These are phyloP conservation scores for Cucumis cinereus DNA, from an alignment of 306 rosid species.

Conservation along the genomic window DNA sequence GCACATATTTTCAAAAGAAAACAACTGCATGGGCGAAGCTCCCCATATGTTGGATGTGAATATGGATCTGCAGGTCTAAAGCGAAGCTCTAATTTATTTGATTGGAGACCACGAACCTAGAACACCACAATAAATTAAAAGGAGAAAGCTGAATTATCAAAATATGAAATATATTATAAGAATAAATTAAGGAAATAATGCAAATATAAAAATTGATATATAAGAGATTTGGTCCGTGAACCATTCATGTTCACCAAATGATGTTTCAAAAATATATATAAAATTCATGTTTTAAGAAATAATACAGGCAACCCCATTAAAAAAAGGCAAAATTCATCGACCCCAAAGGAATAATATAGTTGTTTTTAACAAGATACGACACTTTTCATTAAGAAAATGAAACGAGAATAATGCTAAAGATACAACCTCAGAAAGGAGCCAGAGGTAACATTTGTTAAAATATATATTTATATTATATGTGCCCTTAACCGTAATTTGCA, in stretches of 20 bases:
- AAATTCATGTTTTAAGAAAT: neutral
- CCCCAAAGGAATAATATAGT: neutral
- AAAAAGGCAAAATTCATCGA: neutral
- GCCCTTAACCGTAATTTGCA: too few relatives aligned
- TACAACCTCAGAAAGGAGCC: too few relatives aligned
- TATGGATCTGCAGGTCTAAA: conserved; percentile 80
- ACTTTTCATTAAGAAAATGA: too few relatives aligned
- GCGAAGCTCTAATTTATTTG: conserved; percentile 61
- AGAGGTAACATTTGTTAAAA: too few relatives aligned
- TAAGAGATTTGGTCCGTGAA: neutral
- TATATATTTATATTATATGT: too few relatives aligned
- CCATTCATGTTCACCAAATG: neutral
- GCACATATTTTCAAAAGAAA: conserved; percentile 51
- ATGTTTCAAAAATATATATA: neutral
- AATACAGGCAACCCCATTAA: neutral
- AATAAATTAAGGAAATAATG: neutral
- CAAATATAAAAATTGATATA: neutral
- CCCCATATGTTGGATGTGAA: conserved; percentile 78
- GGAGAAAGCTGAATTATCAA: neutral
- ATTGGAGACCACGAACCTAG: conserved; percentile 46
- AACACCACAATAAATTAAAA: neutral
- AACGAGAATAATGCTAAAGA: too few relatives aligned
- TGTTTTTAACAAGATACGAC: too few relatives aligned
- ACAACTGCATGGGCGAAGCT: conserved; percentile 47
- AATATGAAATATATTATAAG: neutral